phyloP scores from a whole-genome alignment of 768 basidiomycete species.

The Podaxis sp. region DNA sequence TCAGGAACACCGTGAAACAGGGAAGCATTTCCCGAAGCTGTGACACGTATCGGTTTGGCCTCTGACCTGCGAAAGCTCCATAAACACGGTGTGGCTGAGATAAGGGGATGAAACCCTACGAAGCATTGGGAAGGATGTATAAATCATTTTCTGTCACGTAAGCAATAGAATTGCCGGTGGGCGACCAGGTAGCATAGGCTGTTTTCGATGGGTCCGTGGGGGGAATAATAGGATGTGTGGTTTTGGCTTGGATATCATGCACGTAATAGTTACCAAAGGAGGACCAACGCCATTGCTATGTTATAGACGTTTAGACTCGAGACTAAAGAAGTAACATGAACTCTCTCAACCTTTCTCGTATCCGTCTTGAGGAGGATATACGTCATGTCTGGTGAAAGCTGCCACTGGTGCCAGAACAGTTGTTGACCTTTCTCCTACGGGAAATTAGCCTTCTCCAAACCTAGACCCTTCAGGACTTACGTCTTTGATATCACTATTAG shows the following conservation, averaged over 20 bases:
- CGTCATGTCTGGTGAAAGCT: constrained; percentile 87
- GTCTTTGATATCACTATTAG: constrained; percentile 54
- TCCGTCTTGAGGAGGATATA: constrained; percentile 81
- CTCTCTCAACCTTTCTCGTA: constrained; percentile 54
- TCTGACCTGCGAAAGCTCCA: constrained; percentile 23
- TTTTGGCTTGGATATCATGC: constrained; percentile 67
- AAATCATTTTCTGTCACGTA: constrained; percentile 86
- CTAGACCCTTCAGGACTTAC: constrained; percentile 32
- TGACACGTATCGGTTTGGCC: constrained; percentile 65
- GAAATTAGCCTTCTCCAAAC: not conserved
- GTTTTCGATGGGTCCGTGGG: constrained; percentile 68
- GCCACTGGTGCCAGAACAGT: constrained; percentile 60
- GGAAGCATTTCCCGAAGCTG: constrained; percentile 72
- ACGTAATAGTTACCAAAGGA: constrained; percentile 90
- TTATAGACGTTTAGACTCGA: not conserved
- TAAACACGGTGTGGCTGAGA: not conserved
- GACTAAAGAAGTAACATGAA: not conserved
- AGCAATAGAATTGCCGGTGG: constrained; percentile 78
- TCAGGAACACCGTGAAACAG: constrained; percentile 94
- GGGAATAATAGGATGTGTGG: constrained; percentile 66
- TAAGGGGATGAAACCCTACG: constrained; percentile 36
- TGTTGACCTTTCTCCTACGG: constrained; percentile 49
- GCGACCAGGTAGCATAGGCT: constrained; percentile 85
- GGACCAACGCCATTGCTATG: constrained; percentile 91
- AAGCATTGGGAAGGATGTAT: constrained; percentile 70